These are phyloP conservation scores for Scutellaria barbata DNA, from an alignment of 257 asterid species.

Conservation along the genomic window DNA sequence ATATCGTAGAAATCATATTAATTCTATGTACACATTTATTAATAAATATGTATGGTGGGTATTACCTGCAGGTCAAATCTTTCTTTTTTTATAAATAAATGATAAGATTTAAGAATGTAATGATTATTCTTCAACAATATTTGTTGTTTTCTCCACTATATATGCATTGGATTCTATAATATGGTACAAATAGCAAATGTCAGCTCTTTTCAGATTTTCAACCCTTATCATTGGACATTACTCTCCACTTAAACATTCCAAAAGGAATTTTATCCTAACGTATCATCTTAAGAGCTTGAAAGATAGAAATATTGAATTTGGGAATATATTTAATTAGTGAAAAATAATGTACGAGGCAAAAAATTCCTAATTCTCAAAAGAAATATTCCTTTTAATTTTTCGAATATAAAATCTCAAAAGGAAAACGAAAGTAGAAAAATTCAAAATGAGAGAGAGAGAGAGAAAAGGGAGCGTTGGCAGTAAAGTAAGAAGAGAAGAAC, in stretches of 20 bases:
- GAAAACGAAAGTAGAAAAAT: not conserved
- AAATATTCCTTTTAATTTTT: not conserved
- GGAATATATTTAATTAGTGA: no score
- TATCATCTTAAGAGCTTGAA: no score
- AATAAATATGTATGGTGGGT: not conserved
- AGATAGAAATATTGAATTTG: no score
- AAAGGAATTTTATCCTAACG: not conserved
- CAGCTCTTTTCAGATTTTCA: conserved; percentile 30
- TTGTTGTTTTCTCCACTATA: not conserved
- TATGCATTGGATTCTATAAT: conserved; percentile 37
- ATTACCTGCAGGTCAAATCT: not conserved
- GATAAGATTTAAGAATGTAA: conserved; percentile 3
- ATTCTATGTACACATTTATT: no score
- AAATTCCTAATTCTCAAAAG: no score
- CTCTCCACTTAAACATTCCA: conserved; percentile 5
- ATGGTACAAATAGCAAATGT: conserved; percentile 9
- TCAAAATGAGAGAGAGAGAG: not conserved
- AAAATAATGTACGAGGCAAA: no score
- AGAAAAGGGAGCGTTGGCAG: not conserved
- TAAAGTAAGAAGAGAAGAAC: conserved; percentile 11
- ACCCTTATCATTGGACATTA: conserved; percentile 33
- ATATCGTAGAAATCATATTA: no score
- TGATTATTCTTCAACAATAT: not conserved
- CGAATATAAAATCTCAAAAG: not conserved
- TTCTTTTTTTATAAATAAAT: not conserved